A percentile compares a stretch with the other conserved stretches of the same genome.
These are phyloP conservation scores for Aspergillus viridinutans DNA, from an alignment of 2,329 filamentous ascomycete genomes.

Conservation along the genomic window DNA sequence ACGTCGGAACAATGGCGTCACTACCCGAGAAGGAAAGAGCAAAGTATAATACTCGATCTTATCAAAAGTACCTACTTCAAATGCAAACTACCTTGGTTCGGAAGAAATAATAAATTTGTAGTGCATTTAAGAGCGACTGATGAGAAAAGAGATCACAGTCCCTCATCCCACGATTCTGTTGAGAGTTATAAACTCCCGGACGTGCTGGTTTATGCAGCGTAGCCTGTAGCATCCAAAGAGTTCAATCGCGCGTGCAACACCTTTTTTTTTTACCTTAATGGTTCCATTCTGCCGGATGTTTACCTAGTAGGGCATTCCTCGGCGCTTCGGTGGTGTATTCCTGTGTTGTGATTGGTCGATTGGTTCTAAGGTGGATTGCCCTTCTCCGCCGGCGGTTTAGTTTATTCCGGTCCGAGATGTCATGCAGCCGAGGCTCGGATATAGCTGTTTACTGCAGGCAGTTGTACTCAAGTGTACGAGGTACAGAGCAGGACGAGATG, in stretches of 20 bases:
- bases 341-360: background rate
- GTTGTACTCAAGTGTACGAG: background rate
- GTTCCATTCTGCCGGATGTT: slow-evolving; percentile 14
- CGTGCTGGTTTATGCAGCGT: slow-evolving; percentile 45
- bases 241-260: background rate
- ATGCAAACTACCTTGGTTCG: background rate
- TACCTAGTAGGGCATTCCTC: background rate
- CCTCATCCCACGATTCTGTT: background rate
- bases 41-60: background rate
- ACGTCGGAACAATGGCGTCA: slow-evolving; percentile 15
- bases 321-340: background rate
- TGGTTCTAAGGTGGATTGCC: background rate
- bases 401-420: slow-evolving; percentile 9
- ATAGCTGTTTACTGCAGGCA: background rate
- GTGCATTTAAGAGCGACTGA: background rate
- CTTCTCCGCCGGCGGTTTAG: slow-evolving; percentile 6
- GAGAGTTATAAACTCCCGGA: slow-evolving; percentile 11
- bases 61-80: background rate
- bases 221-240: slow-evolving; percentile 35
- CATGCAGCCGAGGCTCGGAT: slow-evolving; percentile 12
- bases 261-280: background rate
- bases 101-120: background rate
- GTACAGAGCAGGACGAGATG: background rate
- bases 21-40: slow-evolving; percentile 2
- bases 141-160: background rate